Evolutionary conservation across 257 asterid species (phyloP).

Genomic region (Avicennia marina): DNA sequence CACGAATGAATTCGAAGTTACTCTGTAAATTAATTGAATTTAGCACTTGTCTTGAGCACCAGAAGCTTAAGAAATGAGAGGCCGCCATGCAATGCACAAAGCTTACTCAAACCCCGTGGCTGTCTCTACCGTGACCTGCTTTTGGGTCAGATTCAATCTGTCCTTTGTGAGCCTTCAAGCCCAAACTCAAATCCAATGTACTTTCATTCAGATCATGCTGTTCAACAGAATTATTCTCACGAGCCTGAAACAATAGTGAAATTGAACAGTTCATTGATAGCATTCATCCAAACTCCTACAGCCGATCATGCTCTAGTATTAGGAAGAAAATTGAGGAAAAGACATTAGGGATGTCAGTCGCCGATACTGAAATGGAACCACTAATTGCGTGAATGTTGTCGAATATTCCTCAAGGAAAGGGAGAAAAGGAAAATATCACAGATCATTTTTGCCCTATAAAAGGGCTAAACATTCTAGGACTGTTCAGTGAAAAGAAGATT

Average conservation of each 20-base stretch:
- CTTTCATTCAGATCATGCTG: slow-evolving; percentile 80
- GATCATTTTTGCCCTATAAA: not conserved
- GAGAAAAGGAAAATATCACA: not conserved
- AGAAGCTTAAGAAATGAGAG: not conserved
- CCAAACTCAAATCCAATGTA: slow-evolving; percentile 78
- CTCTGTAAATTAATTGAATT: not conserved
- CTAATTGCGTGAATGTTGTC: not conserved
- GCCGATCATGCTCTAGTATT: not conserved
- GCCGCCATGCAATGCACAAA: not conserved
- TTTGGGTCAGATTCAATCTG: slow-evolving; percentile 34
- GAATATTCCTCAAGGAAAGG: not conserved
- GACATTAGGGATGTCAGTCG: not conserved
- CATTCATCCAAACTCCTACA: not conserved
- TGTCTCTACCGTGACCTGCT: slow-evolving; percentile 30
- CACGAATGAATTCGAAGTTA: not conserved
- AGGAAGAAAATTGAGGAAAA: not conserved
- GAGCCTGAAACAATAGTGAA: slow-evolving; percentile 32
- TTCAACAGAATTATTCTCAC: slow-evolving; percentile 25
- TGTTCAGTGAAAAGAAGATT: too few relatives aligned
- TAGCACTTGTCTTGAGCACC: too few relatives aligned
- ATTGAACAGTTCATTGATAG: slow-evolving; percentile 12
- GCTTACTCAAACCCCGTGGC: not conserved
- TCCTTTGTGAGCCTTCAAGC: slow-evolving; percentile 53
- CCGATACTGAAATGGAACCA: not conserved
- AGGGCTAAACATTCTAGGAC: not conserved